Evolutionary conservation across 1,284 basidiomycete genomes (phyloP).

Genomic region (Rhodotorula sp.): DNA sequence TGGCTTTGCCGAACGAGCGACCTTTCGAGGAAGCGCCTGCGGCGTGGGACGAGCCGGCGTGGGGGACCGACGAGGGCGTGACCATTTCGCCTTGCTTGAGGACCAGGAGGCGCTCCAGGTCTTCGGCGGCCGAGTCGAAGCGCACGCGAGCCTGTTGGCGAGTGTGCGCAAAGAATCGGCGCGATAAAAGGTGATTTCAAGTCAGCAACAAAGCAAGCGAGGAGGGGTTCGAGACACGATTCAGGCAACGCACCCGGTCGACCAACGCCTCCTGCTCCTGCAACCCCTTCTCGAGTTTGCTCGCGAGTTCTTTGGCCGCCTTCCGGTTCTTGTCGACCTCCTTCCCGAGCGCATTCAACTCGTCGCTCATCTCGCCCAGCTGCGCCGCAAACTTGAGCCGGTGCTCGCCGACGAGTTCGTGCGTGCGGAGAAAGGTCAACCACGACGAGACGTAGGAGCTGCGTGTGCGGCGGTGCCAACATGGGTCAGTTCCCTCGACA

Average conservation of each 20-base stretch:
- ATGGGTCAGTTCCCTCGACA: neutral
- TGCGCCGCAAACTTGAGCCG: slow-evolving; percentile 78
- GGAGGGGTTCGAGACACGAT: neutral
- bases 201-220: too few species aligned
- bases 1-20: slow-evolving; percentile 70
- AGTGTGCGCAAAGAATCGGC: too few species aligned
- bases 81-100: slow-evolving; percentile 91
- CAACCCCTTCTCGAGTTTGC: slow-evolving; percentile 78
- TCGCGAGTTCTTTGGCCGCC: slow-evolving; percentile 82
- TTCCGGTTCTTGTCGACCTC: slow-evolving; percentile 95
- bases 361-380: slow-evolving; percentile 92
- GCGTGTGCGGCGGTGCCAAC: neutral
- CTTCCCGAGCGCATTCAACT: slow-evolving; percentile 76
- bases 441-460: slow-evolving; percentile 86
- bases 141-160: slow-evolving; percentile 63
- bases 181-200: too few species aligned
- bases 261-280: slow-evolving; percentile 84
- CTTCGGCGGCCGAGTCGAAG: slow-evolving; percentile 86
- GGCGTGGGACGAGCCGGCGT: slow-evolving; percentile 37
- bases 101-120: slow-evolving; percentile 86
- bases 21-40: slow-evolving; percentile 55
- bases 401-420: slow-evolving; percentile 86
- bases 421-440: slow-evolving; percentile 79
- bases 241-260: slow-evolving; percentile 63
- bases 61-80: slow-evolving; percentile 64